These are phyloP conservation scores for Neurospora sp. DNA, from an alignment of 495 filamentous ascomycete genomes.

Conservation along the genomic window DNA sequence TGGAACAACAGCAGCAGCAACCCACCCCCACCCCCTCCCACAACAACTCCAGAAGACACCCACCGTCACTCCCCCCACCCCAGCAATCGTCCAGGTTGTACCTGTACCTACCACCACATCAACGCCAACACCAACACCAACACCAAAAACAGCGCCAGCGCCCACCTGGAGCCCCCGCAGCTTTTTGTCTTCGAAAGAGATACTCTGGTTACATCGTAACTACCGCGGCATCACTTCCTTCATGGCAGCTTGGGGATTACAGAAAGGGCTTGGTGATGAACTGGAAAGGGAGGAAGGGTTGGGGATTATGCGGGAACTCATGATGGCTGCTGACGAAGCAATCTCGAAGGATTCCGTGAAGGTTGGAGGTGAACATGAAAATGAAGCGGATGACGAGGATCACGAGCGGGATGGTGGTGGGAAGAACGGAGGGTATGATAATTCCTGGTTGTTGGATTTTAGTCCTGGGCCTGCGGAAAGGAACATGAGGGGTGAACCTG, in stretches of 20 bases:
- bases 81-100: not conserved
- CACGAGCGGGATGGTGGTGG: not conserved
- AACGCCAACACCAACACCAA: not conserved
- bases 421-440: not conserved
- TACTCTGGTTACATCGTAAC: conserved; percentile 32
- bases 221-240: conserved; percentile 33
- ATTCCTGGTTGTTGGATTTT: not conserved
- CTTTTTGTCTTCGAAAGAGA: conserved; percentile 2
- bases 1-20: not conserved
- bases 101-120: no score
- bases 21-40: not conserved
- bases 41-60: not conserved
- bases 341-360: no score
- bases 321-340: conserved; percentile 29
- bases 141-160: not conserved
- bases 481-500: not conserved
- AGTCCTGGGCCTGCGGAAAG: not conserved
- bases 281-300: conserved; percentile 24
- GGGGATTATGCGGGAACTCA: conserved; percentile 28
- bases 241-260: conserved; percentile 30
- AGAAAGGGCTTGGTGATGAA: not conserved
- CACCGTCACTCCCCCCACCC: conserved; percentile 4
- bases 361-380: no score
- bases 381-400: not conserved
- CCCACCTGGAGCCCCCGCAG: not conserved